Evolutionary conservation across 805 yeast genomes (phyloP), one percentile per base, ranked within the genome.

Genomic region (Yueomyces sp.): DNA sequence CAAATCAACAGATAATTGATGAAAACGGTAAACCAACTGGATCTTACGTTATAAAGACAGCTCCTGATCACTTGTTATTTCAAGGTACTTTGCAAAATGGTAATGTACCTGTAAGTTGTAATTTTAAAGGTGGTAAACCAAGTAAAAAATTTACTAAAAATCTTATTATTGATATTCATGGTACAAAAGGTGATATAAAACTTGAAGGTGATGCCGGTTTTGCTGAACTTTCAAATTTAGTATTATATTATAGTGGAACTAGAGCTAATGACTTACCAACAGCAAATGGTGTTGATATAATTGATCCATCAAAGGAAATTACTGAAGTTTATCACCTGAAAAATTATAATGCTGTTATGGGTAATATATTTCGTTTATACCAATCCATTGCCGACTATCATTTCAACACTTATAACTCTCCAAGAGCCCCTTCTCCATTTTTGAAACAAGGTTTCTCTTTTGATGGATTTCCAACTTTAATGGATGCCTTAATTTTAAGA

Each of bases 141-240:
- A 53, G 56, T 1, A 57, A 59, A 36, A 59, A 56, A 44, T 59
- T 59, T 40, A 57, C 62, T 29, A 59, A 59, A 45, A 59, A 57
- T 44, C 42, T 59, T 40, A 56, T 59, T n/a, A 56, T 58, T 29
- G 62, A 59, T 43, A 53, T 59, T 33, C 63, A 59, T 45, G 63
- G 63, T 26, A 56, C 63, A 12, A 57, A 53, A 42, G 63, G 63
- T 41, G 62, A 59, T 49, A 43, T 57, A 26, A 59, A 57, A 43
- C 45, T 59, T 26, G 63, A 59, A 45, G 63, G 63, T 39, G 62
- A 59, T 42, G 63, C 62, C 5, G 63, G 63, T n/a, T 59, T 59
- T 43, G 59, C 60, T 1, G 62, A 57, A 41, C 55, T 59, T 9
- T 56, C 63, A 5, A 59, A 57, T 42, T 44, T 59, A 8, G 62